A percentile compares a stretch with the other conserved stretches of the same genome.
Conservation (phyloP, 306 rosid species). For the Arachis stenosperma region DNA sequence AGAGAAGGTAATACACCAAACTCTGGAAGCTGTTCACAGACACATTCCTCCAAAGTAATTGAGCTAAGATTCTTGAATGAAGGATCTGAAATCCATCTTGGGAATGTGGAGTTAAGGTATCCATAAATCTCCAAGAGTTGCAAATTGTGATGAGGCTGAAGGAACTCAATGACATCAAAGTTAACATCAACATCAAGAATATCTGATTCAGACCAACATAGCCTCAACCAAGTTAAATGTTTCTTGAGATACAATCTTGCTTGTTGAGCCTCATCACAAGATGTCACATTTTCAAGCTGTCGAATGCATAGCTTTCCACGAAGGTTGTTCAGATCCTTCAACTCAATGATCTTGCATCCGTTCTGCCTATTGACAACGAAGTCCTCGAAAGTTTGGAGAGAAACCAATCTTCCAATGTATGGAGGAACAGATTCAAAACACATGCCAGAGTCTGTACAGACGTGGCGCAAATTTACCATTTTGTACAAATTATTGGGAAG, state of each 20-base stretch:
- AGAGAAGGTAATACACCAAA: background rate
- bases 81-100: background rate
- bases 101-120: background rate
- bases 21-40: background rate
- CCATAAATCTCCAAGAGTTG: background rate
- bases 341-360: slow-evolving; percentile 3
- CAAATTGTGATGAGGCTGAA: background rate
- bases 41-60: background rate
- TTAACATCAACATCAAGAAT: background rate
- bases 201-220: background rate
- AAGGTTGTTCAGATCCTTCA: background rate
- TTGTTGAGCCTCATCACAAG: slow-evolving; percentile 11
- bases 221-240: background rate
- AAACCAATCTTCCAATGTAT: background rate
- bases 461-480: background rate
- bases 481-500: background rate
- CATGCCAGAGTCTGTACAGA: background rate
- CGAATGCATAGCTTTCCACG: background rate
- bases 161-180: background rate
- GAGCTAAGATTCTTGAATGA: background rate
- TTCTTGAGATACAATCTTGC: background rate
- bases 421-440: background rate
- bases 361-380: background rate
- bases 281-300: background rate
- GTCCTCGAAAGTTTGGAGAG: slow-evolving; percentile 4